phyloP scores from a whole-genome alignment of 2,329 filamentous ascomycete genomes.

The Clonostachys rosea region DNA sequence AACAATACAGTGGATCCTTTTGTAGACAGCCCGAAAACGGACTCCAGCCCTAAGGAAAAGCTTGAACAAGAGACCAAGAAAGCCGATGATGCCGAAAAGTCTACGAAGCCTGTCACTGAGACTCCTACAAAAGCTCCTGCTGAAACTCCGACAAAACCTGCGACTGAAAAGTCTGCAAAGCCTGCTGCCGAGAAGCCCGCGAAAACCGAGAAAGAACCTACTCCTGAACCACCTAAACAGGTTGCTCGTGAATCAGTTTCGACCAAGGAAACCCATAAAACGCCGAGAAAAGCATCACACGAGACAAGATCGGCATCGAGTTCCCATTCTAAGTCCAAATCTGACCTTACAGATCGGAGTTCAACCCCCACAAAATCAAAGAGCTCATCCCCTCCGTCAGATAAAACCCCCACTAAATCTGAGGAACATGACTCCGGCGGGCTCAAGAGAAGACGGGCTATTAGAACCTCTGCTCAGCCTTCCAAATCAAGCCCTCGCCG shows the following conservation, averaged over 20 bases:
- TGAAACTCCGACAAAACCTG: not conserved
- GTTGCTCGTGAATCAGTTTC: not conserved
- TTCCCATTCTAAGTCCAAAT: not conserved
- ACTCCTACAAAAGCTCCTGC: too few relatives aligned
- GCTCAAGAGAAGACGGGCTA: slow-evolving; percentile 53
- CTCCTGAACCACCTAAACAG: not conserved
- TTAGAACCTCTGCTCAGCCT: slow-evolving; percentile 42
- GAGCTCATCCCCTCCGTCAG: slow-evolving; percentile 1
- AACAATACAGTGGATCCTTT: slow-evolving; percentile 60
- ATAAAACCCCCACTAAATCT: slow-evolving; percentile 4
- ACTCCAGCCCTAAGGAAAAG: not conserved
- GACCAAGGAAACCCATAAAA: not conserved
- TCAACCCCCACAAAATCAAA: slow-evolving; percentile 8
- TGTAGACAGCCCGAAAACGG: slow-evolving; percentile 31
- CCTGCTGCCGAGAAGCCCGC: slow-evolving; percentile 10
- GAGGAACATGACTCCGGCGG: slow-evolving; percentile 29
- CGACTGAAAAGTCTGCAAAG: slow-evolving; percentile 12
- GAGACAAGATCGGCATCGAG: slow-evolving; percentile 5
- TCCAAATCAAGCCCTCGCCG: slow-evolving; percentile 40
- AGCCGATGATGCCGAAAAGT: too few relatives aligned
- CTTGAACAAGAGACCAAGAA: too few relatives aligned
- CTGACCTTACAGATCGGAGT: slow-evolving; percentile 2
- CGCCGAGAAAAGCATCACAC: slow-evolving; percentile 14
- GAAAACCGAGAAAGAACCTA: not conserved
- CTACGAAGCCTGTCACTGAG: too few relatives aligned